Evolutionary conservation across 176 grass and related monocot genomes (phyloP).

Genomic region (Oryza officinalis): DNA sequence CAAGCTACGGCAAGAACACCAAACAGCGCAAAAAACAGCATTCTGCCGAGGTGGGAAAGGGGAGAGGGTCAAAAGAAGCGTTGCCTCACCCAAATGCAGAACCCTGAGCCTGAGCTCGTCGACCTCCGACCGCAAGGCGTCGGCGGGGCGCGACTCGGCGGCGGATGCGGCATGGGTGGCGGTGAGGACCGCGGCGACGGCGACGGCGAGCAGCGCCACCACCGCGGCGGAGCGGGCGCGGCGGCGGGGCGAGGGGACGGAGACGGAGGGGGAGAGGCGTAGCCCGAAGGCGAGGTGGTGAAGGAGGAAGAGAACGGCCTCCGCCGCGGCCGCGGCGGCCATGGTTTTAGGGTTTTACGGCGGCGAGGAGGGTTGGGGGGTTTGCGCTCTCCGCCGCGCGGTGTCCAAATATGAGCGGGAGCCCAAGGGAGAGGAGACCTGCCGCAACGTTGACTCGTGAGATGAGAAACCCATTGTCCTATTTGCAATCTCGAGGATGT

Average conservation of each 20-base stretch:
- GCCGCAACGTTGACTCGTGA: neutral
- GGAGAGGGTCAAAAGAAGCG: neutral
- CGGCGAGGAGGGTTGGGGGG: neutral
- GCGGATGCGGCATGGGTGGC: constrained; percentile 43
- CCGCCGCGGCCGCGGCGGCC: constrained; percentile 36
- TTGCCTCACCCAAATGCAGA: constrained; percentile 55
- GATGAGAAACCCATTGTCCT: neutral
- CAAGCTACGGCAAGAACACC: neutral
- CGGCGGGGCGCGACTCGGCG: neutral
- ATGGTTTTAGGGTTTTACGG: constrained; percentile 50
- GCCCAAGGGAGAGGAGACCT: no score
- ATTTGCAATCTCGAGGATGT: no score
- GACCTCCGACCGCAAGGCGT: constrained; percentile 48
- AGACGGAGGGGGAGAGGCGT: neutral
- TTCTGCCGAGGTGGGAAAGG: neutral
- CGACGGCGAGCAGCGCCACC: constrained; percentile 35
- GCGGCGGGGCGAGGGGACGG: neutral
- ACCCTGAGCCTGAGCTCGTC: constrained; percentile 61
- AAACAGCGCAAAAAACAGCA: neutral
- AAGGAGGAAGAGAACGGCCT: constrained; percentile 41
- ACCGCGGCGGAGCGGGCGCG: constrained; percentile 19
- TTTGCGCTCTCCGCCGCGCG: neutral
- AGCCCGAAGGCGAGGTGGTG: constrained; percentile 19
- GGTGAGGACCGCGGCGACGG: constrained; percentile 42
- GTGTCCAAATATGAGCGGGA: constrained; percentile 12